Conservation (phyloP, 2,329 filamentous ascomycete genomes). For the Colletotrichum godetiae region DNA sequence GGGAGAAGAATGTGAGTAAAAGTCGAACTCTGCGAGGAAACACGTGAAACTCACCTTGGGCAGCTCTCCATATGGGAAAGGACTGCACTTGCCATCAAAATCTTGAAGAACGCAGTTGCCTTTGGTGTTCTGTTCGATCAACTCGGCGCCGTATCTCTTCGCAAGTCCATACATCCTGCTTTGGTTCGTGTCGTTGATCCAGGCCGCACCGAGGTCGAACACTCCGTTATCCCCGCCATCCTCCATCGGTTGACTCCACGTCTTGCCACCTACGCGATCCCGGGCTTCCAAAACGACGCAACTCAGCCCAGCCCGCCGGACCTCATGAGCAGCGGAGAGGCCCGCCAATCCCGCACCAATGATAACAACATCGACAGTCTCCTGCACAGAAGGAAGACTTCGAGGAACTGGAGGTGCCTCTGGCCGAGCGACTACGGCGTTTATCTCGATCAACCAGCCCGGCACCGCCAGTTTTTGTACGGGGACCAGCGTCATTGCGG, state of each 20-base stretch:
- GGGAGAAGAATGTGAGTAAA: background rate
- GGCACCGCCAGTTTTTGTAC: slow-evolving; percentile 52
- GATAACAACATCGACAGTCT: slow-evolving; percentile 46
- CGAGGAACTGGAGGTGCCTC: slow-evolving; percentile 18
- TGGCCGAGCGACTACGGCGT: slow-evolving; percentile 48
- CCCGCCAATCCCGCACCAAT: slow-evolving; percentile 58
- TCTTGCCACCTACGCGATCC: slow-evolving; percentile 64
- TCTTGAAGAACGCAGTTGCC: slow-evolving; percentile 57
- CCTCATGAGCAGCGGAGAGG: slow-evolving; percentile 48
- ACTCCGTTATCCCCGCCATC: slow-evolving; percentile 42
- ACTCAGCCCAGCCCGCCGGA: slow-evolving; percentile 50
- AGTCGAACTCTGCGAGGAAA: no score
- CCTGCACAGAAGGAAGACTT: background rate
- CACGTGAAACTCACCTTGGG: slow-evolving; percentile 27
- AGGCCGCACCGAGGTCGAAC: slow-evolving; percentile 67
- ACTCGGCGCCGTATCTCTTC: slow-evolving; percentile 52
- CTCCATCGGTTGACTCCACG: slow-evolving; percentile 50
- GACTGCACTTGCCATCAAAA: slow-evolving; percentile 44
- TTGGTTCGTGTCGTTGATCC: slow-evolving; percentile 70
- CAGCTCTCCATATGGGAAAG: slow-evolving; percentile 37
- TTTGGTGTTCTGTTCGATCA: slow-evolving; percentile 59
- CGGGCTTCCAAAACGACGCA: slow-evolving; percentile 61
- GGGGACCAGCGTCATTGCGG: slow-evolving; percentile 55
- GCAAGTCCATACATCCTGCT: slow-evolving; percentile 54
- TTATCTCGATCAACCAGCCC: slow-evolving; percentile 55